Evolutionary conservation across 2,329 filamentous ascomycete genomes (phyloP).

Genomic region (Hyphodiscus sp.): DNA sequence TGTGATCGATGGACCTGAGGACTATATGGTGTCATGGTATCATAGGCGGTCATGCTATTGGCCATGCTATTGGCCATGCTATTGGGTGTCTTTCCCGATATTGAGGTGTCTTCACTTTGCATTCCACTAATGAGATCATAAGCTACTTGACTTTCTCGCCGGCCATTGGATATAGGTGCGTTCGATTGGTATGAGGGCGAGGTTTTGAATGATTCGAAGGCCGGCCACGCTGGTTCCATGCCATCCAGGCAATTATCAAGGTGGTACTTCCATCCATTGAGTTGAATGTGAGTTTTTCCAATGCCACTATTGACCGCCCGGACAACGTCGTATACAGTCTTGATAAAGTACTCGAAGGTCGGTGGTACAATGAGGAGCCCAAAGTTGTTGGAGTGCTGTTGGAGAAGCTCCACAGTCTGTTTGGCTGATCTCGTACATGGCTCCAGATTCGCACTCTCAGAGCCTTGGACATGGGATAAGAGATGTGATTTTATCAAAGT

Average conservation of each 20-base stretch:
- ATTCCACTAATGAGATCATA: slow-evolving; percentile 24
- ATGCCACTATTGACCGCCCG: slow-evolving; percentile 25
- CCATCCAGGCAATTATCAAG: slow-evolving; percentile 23
- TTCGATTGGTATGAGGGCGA: slow-evolving; percentile 12
- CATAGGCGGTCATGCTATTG: slow-evolving; percentile 19
- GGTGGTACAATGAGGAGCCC: slow-evolving; percentile 34
- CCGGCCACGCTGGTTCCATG: slow-evolving; percentile 26
- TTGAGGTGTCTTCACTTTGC: slow-evolving; percentile 17
- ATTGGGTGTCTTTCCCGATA: slow-evolving; percentile 21
- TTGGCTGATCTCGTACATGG: slow-evolving; percentile 31
- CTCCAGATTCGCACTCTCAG: slow-evolving; percentile 21
- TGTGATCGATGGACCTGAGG: slow-evolving; percentile 14
- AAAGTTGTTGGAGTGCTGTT: slow-evolving; percentile 34
- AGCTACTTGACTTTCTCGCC: slow-evolving; percentile 24
- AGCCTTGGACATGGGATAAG: slow-evolving; percentile 14
- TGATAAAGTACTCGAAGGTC: slow-evolving; percentile 36
- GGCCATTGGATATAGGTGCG: slow-evolving; percentile 7
- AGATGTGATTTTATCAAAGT: slow-evolving; percentile 24
- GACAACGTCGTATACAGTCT: slow-evolving; percentile 29
- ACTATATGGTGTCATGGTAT: slow-evolving; percentile 15
- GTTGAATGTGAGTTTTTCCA: slow-evolving; percentile 23
- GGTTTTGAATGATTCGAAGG: slow-evolving; percentile 21
- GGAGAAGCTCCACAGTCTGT: slow-evolving; percentile 31
- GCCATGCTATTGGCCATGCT: slow-evolving; percentile 18
- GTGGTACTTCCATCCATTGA: slow-evolving; percentile 27